Base-by-base conservation (phyloP, 2,329 filamentous ascomycete genomes). In the Talaromyces funiculosus region DNA sequence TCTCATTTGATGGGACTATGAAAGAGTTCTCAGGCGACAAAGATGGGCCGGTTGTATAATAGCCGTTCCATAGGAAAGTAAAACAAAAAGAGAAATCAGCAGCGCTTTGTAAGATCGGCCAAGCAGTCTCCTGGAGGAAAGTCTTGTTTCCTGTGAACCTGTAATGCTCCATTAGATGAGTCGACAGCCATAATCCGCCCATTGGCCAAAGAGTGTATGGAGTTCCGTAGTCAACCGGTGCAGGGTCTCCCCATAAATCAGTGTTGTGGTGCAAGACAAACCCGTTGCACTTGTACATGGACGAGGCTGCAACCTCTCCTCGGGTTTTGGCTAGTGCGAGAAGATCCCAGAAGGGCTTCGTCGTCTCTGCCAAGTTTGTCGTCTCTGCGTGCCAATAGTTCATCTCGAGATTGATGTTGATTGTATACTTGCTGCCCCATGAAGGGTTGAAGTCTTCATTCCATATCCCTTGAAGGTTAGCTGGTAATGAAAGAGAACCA, bases 371-470 rank as follows among this genome's bases (percentile, higher is more conserved):
- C 57, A 81, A 75, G 0, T 81, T 73, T 0, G 81, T 83, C 57
- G 83, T 80, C 31, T 83, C 80, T 0, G 78, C 77, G 0, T 72
- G 73, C 83, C 84, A 86, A 64, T 85, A 80, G 61, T 85, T 86
- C 83, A 85, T 86, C 63, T 86, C 80, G 0, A 85, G 61, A 59
- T 86, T 86, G 64, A 86, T 84, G 62, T 86, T 82, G 35, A 78
- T 73, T 35, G 84, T 82, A 60, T 84, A 86, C 63, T 85, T 82
- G 4, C 74, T 78, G 7, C 78, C 77, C 83, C 84, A 84, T 0
- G 79, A 75, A 3, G 77, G 73, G 0, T 65, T 64, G 1, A 80
- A 68, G 0, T 75, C 71, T 45, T 82, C 75, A 5, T 78, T 79
- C 84, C 84, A 86, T 16, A 77, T 77, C 0, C 84, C 83, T 66